These are phyloP conservation scores for Tolypocladium sp. DNA, from an alignment of 2,329 filamentous ascomycete species.

Conservation along the genomic window DNA sequence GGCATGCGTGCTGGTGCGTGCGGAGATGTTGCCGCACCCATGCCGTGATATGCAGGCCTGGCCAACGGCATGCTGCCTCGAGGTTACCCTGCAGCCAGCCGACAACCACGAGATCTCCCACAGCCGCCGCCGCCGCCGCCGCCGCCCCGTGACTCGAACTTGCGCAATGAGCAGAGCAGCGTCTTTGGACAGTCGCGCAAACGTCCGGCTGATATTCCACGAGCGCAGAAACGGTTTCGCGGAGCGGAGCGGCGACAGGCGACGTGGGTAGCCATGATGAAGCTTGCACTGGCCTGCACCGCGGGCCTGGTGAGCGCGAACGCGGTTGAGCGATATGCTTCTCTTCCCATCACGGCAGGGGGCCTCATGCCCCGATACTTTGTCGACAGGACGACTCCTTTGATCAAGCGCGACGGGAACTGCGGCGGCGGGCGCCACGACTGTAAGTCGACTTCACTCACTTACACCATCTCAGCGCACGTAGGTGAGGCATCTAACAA, in stretches of 20 bases:
- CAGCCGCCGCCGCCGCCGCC: not conserved
- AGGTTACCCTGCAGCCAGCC: not conserved
- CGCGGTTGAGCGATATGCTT: not conserved
- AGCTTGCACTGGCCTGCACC: not conserved
- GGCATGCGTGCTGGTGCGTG: not conserved
- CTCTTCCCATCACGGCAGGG: not conserved
- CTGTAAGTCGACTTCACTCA: conserved; percentile 14
- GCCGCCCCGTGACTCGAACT: not conserved
- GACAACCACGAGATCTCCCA: not conserved
- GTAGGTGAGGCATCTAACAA: not conserved
- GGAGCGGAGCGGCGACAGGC: not conserved
- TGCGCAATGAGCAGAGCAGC: not conserved
- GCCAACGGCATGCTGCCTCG: not conserved
- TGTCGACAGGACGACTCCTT: conserved; percentile 16
- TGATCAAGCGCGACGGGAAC: conserved; percentile 15
- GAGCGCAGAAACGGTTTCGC: not conserved
- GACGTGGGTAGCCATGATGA: not conserved
- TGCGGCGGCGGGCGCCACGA: conserved; percentile 19
- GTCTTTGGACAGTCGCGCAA: not conserved
- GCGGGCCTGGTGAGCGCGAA: not conserved
- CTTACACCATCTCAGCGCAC: not conserved
- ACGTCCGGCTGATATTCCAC: not conserved
- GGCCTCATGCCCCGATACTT: not conserved
- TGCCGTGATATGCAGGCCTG: not conserved
- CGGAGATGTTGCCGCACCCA: not conserved